Evolutionary conservation across 306 rosid species (phyloP).

Genomic region (Mucuna pruriens): DNA sequence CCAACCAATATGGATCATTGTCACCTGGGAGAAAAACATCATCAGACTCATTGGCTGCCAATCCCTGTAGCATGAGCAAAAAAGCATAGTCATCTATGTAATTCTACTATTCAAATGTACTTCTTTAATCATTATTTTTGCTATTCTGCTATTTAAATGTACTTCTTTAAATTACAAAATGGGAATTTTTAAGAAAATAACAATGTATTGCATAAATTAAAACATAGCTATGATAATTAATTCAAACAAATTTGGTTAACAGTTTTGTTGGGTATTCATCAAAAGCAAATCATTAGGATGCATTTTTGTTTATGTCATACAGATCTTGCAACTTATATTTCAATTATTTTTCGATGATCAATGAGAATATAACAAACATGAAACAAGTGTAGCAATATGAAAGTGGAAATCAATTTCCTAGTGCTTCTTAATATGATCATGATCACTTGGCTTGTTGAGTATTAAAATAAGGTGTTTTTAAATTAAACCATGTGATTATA

Average conservation of each 20-base stretch:
- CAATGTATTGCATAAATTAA: neutral
- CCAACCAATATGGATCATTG: constrained; percentile 27
- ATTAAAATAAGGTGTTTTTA: neutral
- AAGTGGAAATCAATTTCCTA: neutral
- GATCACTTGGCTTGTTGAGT: neutral
- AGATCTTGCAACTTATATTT: neutral
- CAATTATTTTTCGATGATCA: too few relatives aligned
- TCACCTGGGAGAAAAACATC: constrained; percentile 19
- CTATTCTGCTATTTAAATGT: neutral
- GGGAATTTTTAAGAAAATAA: neutral
- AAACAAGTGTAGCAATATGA: neutral
- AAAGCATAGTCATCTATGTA: neutral
- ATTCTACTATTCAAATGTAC: neutral
- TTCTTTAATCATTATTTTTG: neutral
- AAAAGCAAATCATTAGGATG: neutral
- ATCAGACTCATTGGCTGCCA: neutral
- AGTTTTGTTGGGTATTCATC: neutral
- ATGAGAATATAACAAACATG: too few relatives aligned
- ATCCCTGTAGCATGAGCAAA: neutral
- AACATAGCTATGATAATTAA: neutral
- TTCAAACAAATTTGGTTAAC: neutral
- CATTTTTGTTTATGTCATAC: neutral
- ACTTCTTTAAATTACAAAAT: neutral
- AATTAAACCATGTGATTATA: neutral
- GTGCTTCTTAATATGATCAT: neutral